Percentiles rank a stretch among this genome's conserved stretches.
These are phyloP conservation scores for Waltergamsia citrina DNA, from an alignment of 2,329 filamentous ascomycete species.

Conservation along the genomic window DNA sequence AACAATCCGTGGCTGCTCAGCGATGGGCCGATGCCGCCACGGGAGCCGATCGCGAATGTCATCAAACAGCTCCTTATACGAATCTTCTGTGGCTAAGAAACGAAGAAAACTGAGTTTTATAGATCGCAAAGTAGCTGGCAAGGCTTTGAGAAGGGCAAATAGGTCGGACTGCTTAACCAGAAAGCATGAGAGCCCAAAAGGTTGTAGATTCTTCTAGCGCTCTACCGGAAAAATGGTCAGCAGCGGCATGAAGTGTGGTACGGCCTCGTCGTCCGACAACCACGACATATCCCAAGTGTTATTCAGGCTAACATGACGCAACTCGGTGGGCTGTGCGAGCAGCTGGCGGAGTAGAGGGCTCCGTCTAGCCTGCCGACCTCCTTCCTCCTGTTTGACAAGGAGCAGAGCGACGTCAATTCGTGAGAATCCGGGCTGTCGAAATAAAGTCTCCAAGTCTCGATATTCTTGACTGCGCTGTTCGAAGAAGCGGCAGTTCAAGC, in stretches of 20 bases:
- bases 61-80: constrained; percentile 9
- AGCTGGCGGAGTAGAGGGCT: constrained; percentile 8
- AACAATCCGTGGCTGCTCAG: background rate
- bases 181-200: constrained; percentile 19
- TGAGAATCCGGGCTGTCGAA: constrained; percentile 12
- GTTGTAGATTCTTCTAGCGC: constrained; percentile 14
- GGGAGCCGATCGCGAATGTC: constrained; percentile 5
- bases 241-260: constrained; percentile 10
- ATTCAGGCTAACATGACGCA: constrained; percentile 14
- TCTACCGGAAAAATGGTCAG: constrained; percentile 17
- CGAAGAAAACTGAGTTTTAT: constrained; percentile 21
- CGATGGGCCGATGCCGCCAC: background rate
- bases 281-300: constrained; percentile 2
- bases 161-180: constrained; percentile 14
- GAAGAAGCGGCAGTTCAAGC: constrained; percentile 18
- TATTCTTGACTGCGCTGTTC: constrained; percentile 13
- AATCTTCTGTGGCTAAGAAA: constrained; percentile 10
- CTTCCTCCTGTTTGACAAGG: constrained; percentile 4
- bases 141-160: constrained; percentile 13
- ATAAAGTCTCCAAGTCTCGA: constrained; percentile 11
- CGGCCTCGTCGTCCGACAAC: background rate
- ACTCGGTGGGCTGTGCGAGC: constrained; percentile 8
- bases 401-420: constrained; percentile 14
- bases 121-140: constrained; percentile 17
- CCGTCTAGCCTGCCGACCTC: background rate